Conservation (phyloP, 306 rosid species). For the Dicorynia guianensis region DNA sequence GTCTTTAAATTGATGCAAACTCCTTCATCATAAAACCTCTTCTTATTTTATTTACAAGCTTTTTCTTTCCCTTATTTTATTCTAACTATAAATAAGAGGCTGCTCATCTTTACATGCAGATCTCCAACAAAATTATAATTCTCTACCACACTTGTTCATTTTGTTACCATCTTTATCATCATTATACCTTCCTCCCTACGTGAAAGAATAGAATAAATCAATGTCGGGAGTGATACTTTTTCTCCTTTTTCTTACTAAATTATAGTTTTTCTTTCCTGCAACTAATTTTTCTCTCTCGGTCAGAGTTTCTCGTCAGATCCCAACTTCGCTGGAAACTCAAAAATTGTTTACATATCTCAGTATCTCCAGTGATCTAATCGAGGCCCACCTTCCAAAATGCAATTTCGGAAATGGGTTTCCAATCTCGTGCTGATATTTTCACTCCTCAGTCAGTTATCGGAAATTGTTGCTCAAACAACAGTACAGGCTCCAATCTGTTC, state of each 20-base stretch:
- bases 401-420: constrained; percentile 58
- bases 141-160: constrained; percentile 43
- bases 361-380: constrained; percentile 35
- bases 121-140: constrained; percentile 51
- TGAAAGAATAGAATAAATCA: constrained; percentile 59
- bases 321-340: constrained; percentile 38
- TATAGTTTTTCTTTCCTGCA: not conserved
- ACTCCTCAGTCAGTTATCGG: constrained; percentile 40
- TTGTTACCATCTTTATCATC: constrained; percentile 53
- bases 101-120: constrained; percentile 43
- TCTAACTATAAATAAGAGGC: constrained; percentile 66
- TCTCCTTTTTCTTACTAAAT: constrained; percentile 44
- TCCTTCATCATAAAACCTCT: constrained; percentile 12
- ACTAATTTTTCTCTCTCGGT: not conserved
- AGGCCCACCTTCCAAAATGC: constrained; percentile 73
- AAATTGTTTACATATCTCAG: too few species aligned
- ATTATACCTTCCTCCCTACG: constrained; percentile 79
- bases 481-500: constrained; percentile 60
- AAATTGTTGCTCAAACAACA: constrained; percentile 39
- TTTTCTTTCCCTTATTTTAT: not conserved
- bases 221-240: constrained; percentile 55
- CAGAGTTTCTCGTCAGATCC: constrained; percentile 57
- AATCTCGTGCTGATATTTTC: constrained; percentile 46
- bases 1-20: constrained; percentile 50
- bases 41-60: constrained; percentile 25